phyloP scores from a whole-genome alignment of 2,329 filamentous ascomycete species.

The Mycosphaerella arachidis region DNA sequence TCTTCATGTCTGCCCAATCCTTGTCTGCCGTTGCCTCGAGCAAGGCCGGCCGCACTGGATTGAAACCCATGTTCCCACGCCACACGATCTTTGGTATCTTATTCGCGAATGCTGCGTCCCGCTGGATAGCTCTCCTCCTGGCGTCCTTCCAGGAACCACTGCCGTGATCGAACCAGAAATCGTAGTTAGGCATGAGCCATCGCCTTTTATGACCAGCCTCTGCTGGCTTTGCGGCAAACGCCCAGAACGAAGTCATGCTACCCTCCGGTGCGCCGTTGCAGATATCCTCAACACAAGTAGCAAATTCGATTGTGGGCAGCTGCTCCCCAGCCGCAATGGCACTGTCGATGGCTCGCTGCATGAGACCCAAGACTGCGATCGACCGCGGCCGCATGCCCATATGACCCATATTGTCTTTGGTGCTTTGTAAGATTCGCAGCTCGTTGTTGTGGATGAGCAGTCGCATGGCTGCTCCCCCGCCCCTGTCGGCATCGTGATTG shows the following conservation, averaged over 20 bases:
- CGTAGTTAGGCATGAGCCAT: conserved; percentile 52
- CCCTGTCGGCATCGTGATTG: background rate
- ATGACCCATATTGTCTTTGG: conserved; percentile 9
- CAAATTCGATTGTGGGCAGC: conserved; percentile 17
- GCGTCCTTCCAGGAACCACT: conserved; percentile 22
- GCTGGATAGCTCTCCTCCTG: conserved; percentile 11
- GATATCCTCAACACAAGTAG: conserved; percentile 12
- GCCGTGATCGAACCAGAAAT: conserved; percentile 42
- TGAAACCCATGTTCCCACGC: conserved; percentile 25
- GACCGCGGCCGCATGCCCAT: conserved; percentile 9
- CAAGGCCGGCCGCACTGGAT: conserved; percentile 26
- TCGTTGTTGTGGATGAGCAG: conserved; percentile 19
- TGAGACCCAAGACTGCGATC: conserved; percentile 10
- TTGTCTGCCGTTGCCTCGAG: conserved; percentile 28
- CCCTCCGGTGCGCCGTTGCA: background rate
- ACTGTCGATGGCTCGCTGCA: conserved; percentile 16
- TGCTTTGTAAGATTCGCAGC: conserved; percentile 15
- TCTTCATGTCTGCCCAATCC: conserved; percentile 35
- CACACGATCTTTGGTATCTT: conserved; percentile 28
- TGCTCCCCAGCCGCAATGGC: conserved; percentile 12
- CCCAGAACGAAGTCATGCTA: conserved; percentile 22
- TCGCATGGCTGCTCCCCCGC: conserved; percentile 12
- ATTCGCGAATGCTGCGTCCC: conserved; percentile 15
- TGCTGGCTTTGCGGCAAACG: conserved; percentile 14
- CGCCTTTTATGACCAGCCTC: conserved; percentile 33